These are phyloP conservation scores for Pseudocercospora macadamiae DNA, from an alignment of 2,329 filamentous ascomycete genomes.

Conservation along the genomic window DNA sequence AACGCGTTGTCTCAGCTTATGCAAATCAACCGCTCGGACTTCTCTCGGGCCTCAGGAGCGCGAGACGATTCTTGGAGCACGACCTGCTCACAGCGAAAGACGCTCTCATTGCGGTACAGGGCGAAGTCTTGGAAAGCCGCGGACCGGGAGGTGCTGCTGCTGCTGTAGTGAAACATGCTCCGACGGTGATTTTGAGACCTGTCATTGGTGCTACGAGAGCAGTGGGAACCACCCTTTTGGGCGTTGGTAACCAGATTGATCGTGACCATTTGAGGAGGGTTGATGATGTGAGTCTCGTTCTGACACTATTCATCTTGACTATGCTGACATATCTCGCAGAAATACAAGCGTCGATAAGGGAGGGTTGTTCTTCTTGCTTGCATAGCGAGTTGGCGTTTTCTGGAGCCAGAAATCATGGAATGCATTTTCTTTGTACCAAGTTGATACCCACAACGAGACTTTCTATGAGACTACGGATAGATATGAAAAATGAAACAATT, in stretches of 20 bases:
- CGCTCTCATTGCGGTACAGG: conserved; percentile 91
- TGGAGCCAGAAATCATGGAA: no score
- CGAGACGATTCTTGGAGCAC: conserved; percentile 78
- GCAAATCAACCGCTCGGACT: conserved; percentile 92
- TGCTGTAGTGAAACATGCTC: conserved; percentile 78
- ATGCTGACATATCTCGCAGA: conserved; percentile 32
- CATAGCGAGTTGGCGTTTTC: neutral
- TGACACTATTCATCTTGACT: neutral
- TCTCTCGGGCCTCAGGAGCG: conserved; percentile 80
- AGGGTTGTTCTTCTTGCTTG: neutral
- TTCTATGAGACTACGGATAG: no score
- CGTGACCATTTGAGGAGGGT: conserved; percentile 76
- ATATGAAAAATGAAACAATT: no score
- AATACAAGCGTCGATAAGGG: conserved; percentile 37
- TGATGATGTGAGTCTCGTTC: conserved; percentile 77
- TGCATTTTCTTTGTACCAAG: no score
- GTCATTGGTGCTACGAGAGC: conserved; percentile 89
- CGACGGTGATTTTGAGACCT: conserved; percentile 89
- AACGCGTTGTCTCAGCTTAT: conserved; percentile 83
- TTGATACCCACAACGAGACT: no score
- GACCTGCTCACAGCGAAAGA: conserved; percentile 87
- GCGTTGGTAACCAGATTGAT: conserved; percentile 90
- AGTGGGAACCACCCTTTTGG: conserved; percentile 84
- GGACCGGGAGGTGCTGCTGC: conserved; percentile 78
- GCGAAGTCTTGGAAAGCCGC: conserved; percentile 83